phyloP scores from a whole-genome alignment of 768 basidiomycete species.

The Gautieria morchelliformis region DNA sequence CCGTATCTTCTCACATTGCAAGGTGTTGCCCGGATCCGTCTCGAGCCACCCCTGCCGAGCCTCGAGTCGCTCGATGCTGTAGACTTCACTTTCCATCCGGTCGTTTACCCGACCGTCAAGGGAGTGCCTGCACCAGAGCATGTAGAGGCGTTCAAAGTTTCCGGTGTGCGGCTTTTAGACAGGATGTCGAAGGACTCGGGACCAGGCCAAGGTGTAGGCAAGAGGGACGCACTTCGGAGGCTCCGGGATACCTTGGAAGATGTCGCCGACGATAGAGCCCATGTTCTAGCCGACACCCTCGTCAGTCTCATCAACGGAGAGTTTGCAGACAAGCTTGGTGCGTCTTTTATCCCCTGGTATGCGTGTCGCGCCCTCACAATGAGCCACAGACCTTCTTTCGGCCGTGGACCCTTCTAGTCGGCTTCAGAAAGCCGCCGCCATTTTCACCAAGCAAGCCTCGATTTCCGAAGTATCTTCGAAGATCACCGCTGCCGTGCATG shows the following conservation, averaged over 20 bases:
- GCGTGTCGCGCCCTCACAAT: not conserved
- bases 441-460: conserved; percentile 66
- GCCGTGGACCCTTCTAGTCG: conserved; percentile 53
- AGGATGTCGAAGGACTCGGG: conserved; percentile 38
- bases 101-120: conserved; percentile 24
- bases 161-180: conserved; percentile 58
- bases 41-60: conserved; percentile 31
- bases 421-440: conserved; percentile 53
- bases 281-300: conserved; percentile 73
- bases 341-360: conserved; percentile 16
- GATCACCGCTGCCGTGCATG: conserved; percentile 72
- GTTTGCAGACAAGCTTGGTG: conserved; percentile 65
- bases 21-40: conserved; percentile 57
- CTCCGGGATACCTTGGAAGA: conserved; percentile 68
- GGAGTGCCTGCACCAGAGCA: conserved; percentile 40
- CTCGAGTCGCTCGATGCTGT: conserved; percentile 20
- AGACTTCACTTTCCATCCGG: conserved; percentile 16
- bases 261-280: conserved; percentile 47
- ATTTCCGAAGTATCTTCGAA: conserved; percentile 76
- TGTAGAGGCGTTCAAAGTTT: conserved; percentile 59
- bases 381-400: conserved; percentile 44
- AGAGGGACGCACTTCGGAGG: conserved; percentile 60
- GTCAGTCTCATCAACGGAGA: conserved; percentile 50
- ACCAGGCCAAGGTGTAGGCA: conserved; percentile 25
- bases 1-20: conserved; percentile 64